Evolutionary conservation across 352 stramenopile species (phyloP), one percentile per base, ranked within the genome.

Genomic region (Globisporangium polare): DNA sequence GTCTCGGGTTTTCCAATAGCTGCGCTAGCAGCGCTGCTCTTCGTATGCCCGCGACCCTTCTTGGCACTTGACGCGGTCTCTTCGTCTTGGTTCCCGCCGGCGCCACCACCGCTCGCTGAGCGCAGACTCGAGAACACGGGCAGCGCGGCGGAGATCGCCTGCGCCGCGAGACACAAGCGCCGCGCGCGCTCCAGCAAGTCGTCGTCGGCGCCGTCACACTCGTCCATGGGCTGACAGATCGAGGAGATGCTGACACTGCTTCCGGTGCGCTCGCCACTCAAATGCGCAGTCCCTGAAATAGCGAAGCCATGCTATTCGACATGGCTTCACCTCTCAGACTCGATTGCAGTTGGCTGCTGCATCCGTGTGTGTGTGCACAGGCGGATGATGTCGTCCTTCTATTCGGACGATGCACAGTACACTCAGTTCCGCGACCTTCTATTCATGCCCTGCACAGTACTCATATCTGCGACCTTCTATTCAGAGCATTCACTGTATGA

Each of bases 171-270:
- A 45, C 72, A 84, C 35, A 88, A 50, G 3, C 70, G 56, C 6
- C 74, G 61, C 31, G 74, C 76, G 31, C 78, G 76, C 60, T 80
- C 69, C 39, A 88, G 67, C 50, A 88, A 58, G 58, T 78, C 73
- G 17, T 66, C 53, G 24, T 66, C 53, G 4, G 42, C 51, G 35
- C 7, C 49, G 2, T 12, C 18, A 22, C 46, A 45, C 46, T 56
- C 33, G 17, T 61, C 55, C 24, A 41, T 53, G 42, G 13, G n/a
- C n/a, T n/a, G n/a, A n/a, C n/a, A n/a, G n/a, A n/a, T n/a, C n/a
- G n/a, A n/a, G n/a, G n/a, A n/a, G n/a, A n/a, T 43, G 37, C 13
- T 12, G 12, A 15, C 10, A 15, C 33, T 39, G 9, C 33, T 39
- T 39, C 10, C 33, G 33, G 10, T 15, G 33, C 33, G 3, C 13